These are phyloP conservation scores for Dendrobium nobile DNA, from an alignment of 106 monocot genomes.

Conservation along the genomic window DNA sequence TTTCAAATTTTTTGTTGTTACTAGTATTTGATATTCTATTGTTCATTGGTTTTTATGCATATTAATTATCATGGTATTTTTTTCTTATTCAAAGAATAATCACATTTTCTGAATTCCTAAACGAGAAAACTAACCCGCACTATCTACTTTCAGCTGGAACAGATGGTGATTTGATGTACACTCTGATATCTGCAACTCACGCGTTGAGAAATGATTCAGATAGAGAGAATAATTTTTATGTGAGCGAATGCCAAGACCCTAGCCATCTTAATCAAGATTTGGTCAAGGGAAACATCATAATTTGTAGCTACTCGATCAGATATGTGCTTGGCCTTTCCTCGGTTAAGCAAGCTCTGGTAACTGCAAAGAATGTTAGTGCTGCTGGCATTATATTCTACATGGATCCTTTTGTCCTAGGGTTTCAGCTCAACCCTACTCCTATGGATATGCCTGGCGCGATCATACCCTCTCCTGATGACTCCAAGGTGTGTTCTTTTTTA, in stretches of 20 bases:
- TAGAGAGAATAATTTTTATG: constrained; percentile 42
- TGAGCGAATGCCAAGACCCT: constrained; percentile 95
- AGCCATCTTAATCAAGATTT: constrained; percentile 48
- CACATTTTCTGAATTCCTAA: not conserved
- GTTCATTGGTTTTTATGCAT: not conserved
- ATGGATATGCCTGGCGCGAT: constrained; percentile 84
- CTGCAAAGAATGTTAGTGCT: constrained; percentile 90
- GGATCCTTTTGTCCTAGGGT: constrained; percentile 87
- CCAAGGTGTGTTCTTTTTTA: constrained; percentile 48
- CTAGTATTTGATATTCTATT: not conserved
- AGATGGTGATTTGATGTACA: constrained; percentile 62
- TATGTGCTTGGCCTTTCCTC: constrained; percentile 90
- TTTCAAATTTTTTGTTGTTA: not conserved
- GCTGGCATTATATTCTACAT: constrained; percentile 78
- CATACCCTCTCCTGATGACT: constrained; percentile 85
- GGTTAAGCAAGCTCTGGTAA: constrained; percentile 71
- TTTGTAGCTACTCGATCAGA: constrained; percentile 83
- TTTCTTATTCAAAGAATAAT: not conserved
- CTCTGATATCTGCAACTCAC: constrained; percentile 65
- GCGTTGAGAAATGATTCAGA: constrained; percentile 52
- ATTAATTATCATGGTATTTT: not conserved
- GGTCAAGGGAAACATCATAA: constrained; percentile 61
- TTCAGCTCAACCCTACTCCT: constrained; percentile 90
- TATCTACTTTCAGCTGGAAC: constrained; percentile 73
- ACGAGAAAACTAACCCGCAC: not conserved